phyloP scores from a whole-genome alignment of 163 green algal species.

The Prototheca wickerhamii region DNA sequence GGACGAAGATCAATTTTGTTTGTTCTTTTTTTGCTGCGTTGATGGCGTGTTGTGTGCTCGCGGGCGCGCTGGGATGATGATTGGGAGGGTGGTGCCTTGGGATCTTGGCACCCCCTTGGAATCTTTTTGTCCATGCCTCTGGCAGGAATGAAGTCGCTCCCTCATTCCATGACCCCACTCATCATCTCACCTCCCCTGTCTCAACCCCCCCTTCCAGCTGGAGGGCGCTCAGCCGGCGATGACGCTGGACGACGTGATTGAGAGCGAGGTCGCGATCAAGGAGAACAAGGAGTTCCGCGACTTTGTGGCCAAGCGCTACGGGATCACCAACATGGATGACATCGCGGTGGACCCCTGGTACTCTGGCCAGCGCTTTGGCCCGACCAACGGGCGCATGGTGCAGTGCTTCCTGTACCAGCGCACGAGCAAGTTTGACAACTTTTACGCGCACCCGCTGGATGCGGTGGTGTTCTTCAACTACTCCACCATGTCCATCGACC shows the following conservation, averaged over 20 bases:
- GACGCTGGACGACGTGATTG: conserved; percentile 42
- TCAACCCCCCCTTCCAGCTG: conserved; percentile 20
- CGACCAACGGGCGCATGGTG: conserved; percentile 39
- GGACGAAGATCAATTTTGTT: not conserved
- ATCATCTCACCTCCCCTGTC: not conserved
- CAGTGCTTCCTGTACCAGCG: conserved; percentile 67
- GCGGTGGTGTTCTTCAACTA: conserved; percentile 51
- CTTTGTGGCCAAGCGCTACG: conserved; percentile 27
- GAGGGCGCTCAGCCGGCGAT: conserved; percentile 42
- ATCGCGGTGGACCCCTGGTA: conserved; percentile 56
- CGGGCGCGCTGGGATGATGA: too few species aligned
- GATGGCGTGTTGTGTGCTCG: too few species aligned
- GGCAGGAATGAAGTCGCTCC: not conserved
- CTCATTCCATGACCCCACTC: not conserved
- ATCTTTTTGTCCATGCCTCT: too few species aligned
- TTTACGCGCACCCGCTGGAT: conserved; percentile 60
- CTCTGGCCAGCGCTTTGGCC: conserved; percentile 12
- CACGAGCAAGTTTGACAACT: conserved; percentile 48
- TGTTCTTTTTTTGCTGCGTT: too few species aligned
- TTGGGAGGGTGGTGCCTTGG: too few species aligned
- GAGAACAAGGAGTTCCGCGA: conserved; percentile 20
- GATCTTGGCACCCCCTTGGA: too few species aligned
- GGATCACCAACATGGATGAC: conserved; percentile 39
- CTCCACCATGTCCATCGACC: conserved; percentile 22
- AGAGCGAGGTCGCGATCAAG: conserved; percentile 41